Conservation (phyloP, 331 rosid species). For the Malus hybrid region DNA sequence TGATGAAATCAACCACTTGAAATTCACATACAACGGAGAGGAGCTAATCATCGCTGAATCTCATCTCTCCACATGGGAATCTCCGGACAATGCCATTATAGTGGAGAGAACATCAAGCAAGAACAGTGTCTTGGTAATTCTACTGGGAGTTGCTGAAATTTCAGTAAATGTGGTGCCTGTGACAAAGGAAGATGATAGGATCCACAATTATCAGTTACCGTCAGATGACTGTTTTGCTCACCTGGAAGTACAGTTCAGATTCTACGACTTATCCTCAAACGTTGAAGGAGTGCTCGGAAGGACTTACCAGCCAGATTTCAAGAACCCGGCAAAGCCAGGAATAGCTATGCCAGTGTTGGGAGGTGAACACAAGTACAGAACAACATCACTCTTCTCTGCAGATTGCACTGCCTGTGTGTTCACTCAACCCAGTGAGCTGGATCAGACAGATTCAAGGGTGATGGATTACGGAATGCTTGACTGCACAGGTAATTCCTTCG, state of each 20-base stretch:
- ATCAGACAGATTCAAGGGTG: slow-evolving; percentile 1
- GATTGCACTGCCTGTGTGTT: slow-evolving; percentile 50
- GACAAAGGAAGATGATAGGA: slow-evolving; percentile 54
- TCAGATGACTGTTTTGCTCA: slow-evolving; percentile 54
- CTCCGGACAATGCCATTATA: slow-evolving; percentile 12
- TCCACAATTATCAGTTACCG: slow-evolving; percentile 65
- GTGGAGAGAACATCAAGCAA: slow-evolving; percentile 37
- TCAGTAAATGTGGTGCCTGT: slow-evolving; percentile 60
- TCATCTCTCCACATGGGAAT: slow-evolving; percentile 30
- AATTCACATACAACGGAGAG: slow-evolving; percentile 23
- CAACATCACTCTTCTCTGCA: slow-evolving; percentile 50
- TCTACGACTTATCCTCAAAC: slow-evolving; percentile 35
- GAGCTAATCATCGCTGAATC: slow-evolving; percentile 17
- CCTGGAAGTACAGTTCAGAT: slow-evolving; percentile 69
- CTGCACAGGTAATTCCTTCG: slow-evolving; percentile 38
- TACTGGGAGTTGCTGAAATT: slow-evolving; percentile 44
- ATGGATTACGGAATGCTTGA: slow-evolving; percentile 39
- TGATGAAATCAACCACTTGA: slow-evolving; percentile 23
- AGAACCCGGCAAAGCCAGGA: slow-evolving; percentile 51
- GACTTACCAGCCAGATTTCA: slow-evolving; percentile 17
- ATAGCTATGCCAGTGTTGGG: slow-evolving; percentile 68
- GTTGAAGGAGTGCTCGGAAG: slow-evolving; percentile 66
- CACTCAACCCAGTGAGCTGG: slow-evolving; percentile 15
- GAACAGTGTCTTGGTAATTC: slow-evolving; percentile 31
- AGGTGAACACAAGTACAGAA: slow-evolving; percentile 58